phyloP scores from a whole-genome alignment of 208 protist species.

The Leptomonas pyrrhocoris region DNA sequence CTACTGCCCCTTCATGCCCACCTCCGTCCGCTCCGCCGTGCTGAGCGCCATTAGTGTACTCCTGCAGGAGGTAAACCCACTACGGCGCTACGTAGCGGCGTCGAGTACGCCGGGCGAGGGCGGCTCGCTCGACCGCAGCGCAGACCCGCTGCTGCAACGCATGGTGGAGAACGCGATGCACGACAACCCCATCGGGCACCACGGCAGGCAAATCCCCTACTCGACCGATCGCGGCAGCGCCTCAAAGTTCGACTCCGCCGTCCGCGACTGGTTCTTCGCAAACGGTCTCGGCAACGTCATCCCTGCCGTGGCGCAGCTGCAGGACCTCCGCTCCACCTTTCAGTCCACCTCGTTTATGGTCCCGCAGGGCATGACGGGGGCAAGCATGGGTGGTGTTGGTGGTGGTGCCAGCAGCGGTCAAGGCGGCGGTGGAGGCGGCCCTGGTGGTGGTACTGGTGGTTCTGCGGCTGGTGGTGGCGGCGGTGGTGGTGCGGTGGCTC shows the following conservation, averaged over 20 bases:
- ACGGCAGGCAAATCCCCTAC: constrained; percentile 48
- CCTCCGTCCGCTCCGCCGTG: constrained; percentile 65
- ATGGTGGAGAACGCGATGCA: constrained; percentile 77
- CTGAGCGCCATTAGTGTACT: constrained; percentile 86
- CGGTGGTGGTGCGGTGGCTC: no score
- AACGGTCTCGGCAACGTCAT: constrained; percentile 77
- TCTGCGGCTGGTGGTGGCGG: neutral
- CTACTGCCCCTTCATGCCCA: constrained; percentile 72
- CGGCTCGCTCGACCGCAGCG: constrained; percentile 12
- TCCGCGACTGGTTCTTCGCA: constrained; percentile 85
- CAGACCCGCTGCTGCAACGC: constrained; percentile 52
- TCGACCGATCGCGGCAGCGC: constrained; percentile 82
- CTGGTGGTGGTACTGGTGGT: neutral
- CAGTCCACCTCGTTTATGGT: constrained; percentile 26
- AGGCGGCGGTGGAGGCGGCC: neutral
- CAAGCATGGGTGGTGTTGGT: neutral
- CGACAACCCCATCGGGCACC: constrained; percentile 38
- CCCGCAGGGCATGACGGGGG: constrained; percentile 8
- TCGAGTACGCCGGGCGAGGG: constrained; percentile 17
- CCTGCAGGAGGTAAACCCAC: constrained; percentile 84
- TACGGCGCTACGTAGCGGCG: constrained; percentile 37
- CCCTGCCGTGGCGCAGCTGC: constrained; percentile 61
- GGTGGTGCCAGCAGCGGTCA: neutral
- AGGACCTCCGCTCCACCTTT: constrained; percentile 42
- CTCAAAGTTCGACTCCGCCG: constrained; percentile 85